Conservation (phyloP, 75 land plant genomes). For the Adiantum capillusveneris region DNA sequence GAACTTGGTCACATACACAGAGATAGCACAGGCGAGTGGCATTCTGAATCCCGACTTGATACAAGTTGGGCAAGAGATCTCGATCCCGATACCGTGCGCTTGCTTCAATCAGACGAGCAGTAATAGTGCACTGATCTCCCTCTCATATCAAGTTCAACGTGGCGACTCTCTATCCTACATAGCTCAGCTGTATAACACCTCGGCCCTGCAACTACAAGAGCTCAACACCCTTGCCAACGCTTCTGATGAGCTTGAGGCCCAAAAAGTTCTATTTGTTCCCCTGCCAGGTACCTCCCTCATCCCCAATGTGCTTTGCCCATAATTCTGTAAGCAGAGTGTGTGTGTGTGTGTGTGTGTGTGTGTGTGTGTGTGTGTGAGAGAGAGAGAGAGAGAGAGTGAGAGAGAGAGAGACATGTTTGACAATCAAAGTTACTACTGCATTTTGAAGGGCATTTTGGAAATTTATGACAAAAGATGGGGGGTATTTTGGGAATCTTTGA, state of each 20-base stretch:
- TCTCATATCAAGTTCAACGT: conserved; percentile 50
- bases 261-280: conserved; percentile 59
- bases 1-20: conserved; percentile 55
- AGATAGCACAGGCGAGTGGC: conserved; percentile 48
- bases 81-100: conserved; percentile 61
- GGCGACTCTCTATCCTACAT: conserved; percentile 43
- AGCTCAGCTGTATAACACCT: conserved; percentile 42
- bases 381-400: too few relatives aligned
- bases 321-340: too few relatives aligned
- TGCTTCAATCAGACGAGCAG: conserved; percentile 61
- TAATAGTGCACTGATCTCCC: conserved; percentile 44
- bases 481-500: too few relatives aligned
- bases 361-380: too few relatives aligned
- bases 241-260: conserved; percentile 24
- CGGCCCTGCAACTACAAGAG: conserved; percentile 51
- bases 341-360: too few relatives aligned
- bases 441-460: too few relatives aligned
- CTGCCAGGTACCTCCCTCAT: conserved; percentile 40
- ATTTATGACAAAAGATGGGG: too few relatives aligned
- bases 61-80: conserved; percentile 34
- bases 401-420: too few relatives aligned
- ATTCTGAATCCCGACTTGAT: conserved; percentile 33
- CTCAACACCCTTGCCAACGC: conserved; percentile 62
- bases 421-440: too few relatives aligned
- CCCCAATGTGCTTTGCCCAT: too few relatives aligned